Conservation (phyloP, 495 filamentous ascomycete genomes). For the Geopyxis carbonaria region DNA sequence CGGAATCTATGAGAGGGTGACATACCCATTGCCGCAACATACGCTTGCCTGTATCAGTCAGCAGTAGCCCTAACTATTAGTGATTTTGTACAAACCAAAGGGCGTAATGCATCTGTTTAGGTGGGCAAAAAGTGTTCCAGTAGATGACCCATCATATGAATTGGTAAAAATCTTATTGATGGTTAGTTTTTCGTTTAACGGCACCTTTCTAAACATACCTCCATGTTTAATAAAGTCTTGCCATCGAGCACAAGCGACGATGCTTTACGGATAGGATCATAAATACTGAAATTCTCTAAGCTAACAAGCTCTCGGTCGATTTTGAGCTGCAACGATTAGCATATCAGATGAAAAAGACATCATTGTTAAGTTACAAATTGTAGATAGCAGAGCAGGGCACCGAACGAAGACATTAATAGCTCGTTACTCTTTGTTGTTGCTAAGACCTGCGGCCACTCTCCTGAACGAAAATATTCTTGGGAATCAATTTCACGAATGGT, state of each 20-base stretch:
- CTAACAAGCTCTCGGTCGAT: constrained; percentile 77
- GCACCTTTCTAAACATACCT: constrained; percentile 32
- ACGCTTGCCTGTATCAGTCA: constrained; percentile 57
- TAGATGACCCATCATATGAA: constrained; percentile 64
- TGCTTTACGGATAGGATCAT: constrained; percentile 85
- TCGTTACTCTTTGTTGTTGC: constrained; percentile 60
- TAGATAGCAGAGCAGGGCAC: constrained; percentile 76
- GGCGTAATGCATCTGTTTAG: constrained; percentile 91
- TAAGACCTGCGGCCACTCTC: constrained; percentile 68
- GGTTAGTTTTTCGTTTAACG: too few species aligned
- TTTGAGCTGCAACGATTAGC: constrained; percentile 38
- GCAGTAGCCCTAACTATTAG: neutral
- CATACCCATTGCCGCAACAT: constrained; percentile 97
- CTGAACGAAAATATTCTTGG: constrained; percentile 59
- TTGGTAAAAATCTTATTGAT: constrained; percentile 71
- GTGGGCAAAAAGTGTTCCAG: constrained; percentile 78
- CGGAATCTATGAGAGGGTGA: constrained; percentile 73
- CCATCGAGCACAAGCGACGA: constrained; percentile 88
- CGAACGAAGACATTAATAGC: constrained; percentile 79
- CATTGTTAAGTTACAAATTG: constrained; percentile 29
- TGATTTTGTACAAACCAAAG: too few species aligned
- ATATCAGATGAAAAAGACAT: neutral
- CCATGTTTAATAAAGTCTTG: constrained; percentile 91
- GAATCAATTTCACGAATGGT: constrained; percentile 68
- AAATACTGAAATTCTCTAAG: constrained; percentile 78